phyloP scores from a whole-genome alignment of 345 rosid species.

The Eucalyptus coolabah region DNA sequence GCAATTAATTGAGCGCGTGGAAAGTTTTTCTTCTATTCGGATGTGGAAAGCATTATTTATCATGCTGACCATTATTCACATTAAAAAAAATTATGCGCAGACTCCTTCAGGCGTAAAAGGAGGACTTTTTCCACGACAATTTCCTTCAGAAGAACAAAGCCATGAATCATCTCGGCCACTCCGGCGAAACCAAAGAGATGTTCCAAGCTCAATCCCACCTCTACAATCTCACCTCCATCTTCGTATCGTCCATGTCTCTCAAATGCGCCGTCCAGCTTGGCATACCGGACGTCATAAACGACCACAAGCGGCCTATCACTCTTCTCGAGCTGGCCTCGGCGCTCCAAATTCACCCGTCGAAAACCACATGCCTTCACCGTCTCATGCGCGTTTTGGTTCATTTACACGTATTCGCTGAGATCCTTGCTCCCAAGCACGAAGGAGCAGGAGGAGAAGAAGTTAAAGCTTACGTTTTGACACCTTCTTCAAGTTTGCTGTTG shows the following conservation, averaged over 20 bases:
- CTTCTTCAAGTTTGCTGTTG: slow-evolving; percentile 20
- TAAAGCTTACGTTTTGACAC: slow-evolving; percentile 24
- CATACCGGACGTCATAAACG: slow-evolving; percentile 25
- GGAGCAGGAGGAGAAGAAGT: background rate
- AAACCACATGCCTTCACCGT: background rate
- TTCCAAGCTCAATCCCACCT: slow-evolving; percentile 28
- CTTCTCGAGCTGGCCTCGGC: slow-evolving; percentile 17
- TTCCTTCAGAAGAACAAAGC: background rate
- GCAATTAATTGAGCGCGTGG: background rate
- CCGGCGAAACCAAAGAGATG: background rate
- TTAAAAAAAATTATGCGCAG: too few species aligned
- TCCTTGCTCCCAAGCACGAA: background rate
- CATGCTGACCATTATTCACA: background rate
- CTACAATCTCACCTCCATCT: slow-evolving; percentile 14
- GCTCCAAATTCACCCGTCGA: slow-evolving; percentile 13
- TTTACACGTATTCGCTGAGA: slow-evolving; percentile 15
- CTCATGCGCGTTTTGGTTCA: slow-evolving; percentile 35
- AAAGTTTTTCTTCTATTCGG: background rate
- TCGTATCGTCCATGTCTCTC: slow-evolving; percentile 27
- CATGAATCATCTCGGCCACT: background rate
- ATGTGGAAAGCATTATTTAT: background rate
- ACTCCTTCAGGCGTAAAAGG: too few species aligned
- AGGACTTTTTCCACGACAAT: background rate
- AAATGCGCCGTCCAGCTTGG: slow-evolving; percentile 31
- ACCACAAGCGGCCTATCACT: slow-evolving; percentile 22